Percentiles rank a stretch among this genome's conserved stretches.
Conservation (phyloP, 1,284 basidiomycete genomes). For the Agroathelia rolfsii region DNA sequence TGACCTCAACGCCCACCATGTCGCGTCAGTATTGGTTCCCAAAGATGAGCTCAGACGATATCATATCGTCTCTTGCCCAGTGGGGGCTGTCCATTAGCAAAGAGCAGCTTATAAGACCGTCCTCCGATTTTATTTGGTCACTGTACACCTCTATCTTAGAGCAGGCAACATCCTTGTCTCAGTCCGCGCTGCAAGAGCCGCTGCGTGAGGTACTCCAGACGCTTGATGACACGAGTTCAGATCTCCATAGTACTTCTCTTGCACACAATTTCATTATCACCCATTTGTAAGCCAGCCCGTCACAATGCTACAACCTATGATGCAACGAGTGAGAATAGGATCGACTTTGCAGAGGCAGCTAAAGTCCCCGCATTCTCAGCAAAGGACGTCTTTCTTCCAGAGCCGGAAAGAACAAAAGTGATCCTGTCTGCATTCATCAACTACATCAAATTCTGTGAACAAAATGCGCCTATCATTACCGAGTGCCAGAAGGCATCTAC, state of each 20-base stretch:
- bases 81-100: slow-evolving; percentile 58
- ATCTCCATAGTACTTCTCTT: slow-evolving; percentile 50
- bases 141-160: slow-evolving; percentile 64
- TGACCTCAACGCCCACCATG: too few species aligned
- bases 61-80: slow-evolving; percentile 47
- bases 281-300: slow-evolving; percentile 42
- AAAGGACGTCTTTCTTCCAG: slow-evolving; percentile 66
- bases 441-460: slow-evolving; percentile 82
- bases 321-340: slow-evolving; percentile 25
- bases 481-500: slow-evolving; percentile 51
- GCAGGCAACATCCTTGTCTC: slow-evolving; percentile 55
- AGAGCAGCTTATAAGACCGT: slow-evolving; percentile 64
- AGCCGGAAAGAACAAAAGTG: slow-evolving; percentile 58
- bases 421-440: slow-evolving; percentile 86
- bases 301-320: background rate
- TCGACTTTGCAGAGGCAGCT: slow-evolving; percentile 63
- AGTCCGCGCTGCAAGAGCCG: slow-evolving; percentile 51
- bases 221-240: slow-evolving; percentile 47
- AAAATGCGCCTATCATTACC: slow-evolving; percentile 51
- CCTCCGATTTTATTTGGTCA: slow-evolving; percentile 56
- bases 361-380: slow-evolving; percentile 69
- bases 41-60: slow-evolving; percentile 50
- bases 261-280: slow-evolving; percentile 53
- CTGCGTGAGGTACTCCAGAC: slow-evolving; percentile 44
- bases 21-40: slow-evolving; percentile 48